Evolutionary conservation across 1,284 basidiomycete species (phyloP), one percentile per base, ranked within the genome.

Genomic region (Naganishia sp.): DNA sequence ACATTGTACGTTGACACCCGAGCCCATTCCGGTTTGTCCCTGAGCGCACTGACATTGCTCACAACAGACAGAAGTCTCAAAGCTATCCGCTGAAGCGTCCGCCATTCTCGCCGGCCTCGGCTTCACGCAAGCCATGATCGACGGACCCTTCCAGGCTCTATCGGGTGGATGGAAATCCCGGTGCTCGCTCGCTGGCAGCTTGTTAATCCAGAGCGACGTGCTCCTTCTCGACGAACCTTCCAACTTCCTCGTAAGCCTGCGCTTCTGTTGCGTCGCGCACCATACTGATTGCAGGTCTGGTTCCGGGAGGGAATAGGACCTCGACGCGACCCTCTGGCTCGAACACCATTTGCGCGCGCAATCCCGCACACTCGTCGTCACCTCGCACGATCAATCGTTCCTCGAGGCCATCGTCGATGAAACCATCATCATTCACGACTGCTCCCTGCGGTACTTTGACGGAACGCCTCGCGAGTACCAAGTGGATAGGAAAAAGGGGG

Each of bases 351-450:
- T 90, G 25, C 71, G 57, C 0, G 68, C 81, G 1, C 75, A 78
- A 18, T 77, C 81, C 28, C 81, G 83, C 3, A 86, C 87, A 0
- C 78, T 90, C 11, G 82, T 90, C 33, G 79, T 82, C 63, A 80
- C 87, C 28, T 86, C 88, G 0, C 89, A 90, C 75, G 89, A 90
- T 73, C 85, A 86, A 55, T 84, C 84, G 36, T 90, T 91, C 72
- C 79, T 88, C 23, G 85, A 89, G 71, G 79, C 81, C 25, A 82
- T 89, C 50, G 84, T 85, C 0, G 84, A 88, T n/a, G 86, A 89
- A 72, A 85, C 86, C 0, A 85, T 90, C 64, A 82, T 86, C 21
- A 82, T 90, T 45, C 84, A 86, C 25, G 80, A 86, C 64, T 79
- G 82, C 64, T 81, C 77, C 18, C 81, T 91, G 2, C 75, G 80